Conservation (phyloP, 208 protist species). For the Trichomonas vaginalis region DNA sequence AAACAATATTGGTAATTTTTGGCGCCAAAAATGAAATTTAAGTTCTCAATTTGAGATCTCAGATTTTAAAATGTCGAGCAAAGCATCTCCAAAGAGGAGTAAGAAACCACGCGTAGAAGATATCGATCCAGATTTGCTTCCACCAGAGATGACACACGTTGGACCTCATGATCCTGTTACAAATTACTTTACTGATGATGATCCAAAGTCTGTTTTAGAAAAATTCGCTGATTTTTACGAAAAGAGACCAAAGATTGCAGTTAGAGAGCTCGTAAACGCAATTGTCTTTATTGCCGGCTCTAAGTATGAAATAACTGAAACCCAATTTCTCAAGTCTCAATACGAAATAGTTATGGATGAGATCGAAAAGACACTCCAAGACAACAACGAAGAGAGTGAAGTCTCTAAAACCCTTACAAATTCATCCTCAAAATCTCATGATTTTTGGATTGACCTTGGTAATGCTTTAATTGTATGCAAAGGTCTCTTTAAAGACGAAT, state of each 20-base stretch:
- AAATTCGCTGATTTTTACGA: slow-evolving; percentile 4
- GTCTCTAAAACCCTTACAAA: neutral
- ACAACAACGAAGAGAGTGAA: neutral
- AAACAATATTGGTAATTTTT: no score
- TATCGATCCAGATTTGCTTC: neutral
- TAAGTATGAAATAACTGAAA: neutral
- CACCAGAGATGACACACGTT: neutral
- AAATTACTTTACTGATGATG: neutral
- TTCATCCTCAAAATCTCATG: neutral
- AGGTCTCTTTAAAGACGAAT: neutral
- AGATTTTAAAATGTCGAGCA: neutral
- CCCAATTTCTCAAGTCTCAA: neutral
- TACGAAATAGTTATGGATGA: neutral
- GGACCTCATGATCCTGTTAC: neutral
- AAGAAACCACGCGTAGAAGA: neutral
- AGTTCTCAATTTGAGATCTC: no score
- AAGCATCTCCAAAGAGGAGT: neutral
- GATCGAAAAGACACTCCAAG: neutral
- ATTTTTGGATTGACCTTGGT: neutral
- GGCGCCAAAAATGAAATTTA: neutral
- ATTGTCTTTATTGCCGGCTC: neutral
- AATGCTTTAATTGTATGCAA: neutral
- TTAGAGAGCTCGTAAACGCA: neutral
- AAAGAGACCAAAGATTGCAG: neutral
- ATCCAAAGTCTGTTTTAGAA: neutral